These are phyloP conservation scores for Ceriops zippeliana DNA, from an alignment of 345 rosid genomes.

Conservation along the genomic window DNA sequence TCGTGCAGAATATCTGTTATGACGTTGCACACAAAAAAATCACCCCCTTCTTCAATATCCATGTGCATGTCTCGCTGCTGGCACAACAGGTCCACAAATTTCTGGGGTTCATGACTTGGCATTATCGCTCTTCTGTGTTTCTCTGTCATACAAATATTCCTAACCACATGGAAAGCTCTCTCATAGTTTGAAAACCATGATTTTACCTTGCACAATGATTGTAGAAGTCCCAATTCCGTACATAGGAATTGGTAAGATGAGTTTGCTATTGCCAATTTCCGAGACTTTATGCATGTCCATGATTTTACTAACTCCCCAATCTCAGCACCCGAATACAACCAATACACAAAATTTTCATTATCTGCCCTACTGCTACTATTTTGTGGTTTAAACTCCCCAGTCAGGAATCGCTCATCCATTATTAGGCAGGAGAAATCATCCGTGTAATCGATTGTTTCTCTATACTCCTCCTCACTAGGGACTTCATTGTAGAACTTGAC, in stretches of 20 bases:
- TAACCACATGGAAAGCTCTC: background rate
- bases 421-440: conserved; percentile 1
- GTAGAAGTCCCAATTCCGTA: background rate
- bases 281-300: background rate
- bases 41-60: background rate
- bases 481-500: background rate
- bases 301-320: background rate
- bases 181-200: background rate
- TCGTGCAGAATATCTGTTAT: background rate
- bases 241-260: background rate
- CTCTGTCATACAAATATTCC: background rate
- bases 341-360: background rate
- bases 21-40: too few relatives aligned
- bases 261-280: background rate
- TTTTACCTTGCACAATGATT: background rate
- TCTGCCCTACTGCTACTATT: background rate
- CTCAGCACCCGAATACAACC: background rate
- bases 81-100: background rate
- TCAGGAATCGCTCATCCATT: background rate
- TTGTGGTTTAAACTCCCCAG: too few relatives aligned
- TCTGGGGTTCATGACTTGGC: background rate
- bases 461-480: background rate
- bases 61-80: background rate
- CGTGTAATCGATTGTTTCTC: background rate
- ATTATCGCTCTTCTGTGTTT: background rate